A percentile compares a stretch with the other conserved stretches of the same genome.
Conservation (phyloP, 1,284 basidiomycete genomes). For the Austroboletus rostrupii region DNA sequence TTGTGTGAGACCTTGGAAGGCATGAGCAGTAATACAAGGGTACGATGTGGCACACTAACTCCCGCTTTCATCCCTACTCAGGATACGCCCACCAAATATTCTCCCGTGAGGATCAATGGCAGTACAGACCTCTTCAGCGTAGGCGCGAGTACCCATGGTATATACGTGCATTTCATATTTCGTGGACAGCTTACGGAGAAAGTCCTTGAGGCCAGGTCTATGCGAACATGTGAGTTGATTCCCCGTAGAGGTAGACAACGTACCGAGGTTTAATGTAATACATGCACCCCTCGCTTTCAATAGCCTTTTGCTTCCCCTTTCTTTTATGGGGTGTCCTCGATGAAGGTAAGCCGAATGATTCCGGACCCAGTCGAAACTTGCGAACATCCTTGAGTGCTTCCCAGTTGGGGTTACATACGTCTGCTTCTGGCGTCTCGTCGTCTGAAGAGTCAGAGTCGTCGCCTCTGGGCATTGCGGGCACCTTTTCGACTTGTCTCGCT, state of each 20-base stretch:
- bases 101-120: slow-evolving; percentile 88
- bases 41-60: slow-evolving; percentile 50
- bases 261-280: slow-evolving; percentile 97
- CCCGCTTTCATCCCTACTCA: slow-evolving; percentile 94
- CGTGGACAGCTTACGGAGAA: slow-evolving; percentile 67
- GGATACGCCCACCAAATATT: slow-evolving; percentile 83
- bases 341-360: slow-evolving; percentile 58
- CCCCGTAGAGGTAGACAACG: slow-evolving; percentile 24
- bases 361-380: slow-evolving; percentile 82
- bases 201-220: slow-evolving; percentile 84
- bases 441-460: slow-evolving; percentile 36
- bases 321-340: slow-evolving; percentile 24
- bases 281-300: slow-evolving; percentile 79
- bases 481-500: slow-evolving; percentile 40
- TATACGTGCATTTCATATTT: slow-evolving; percentile 99
- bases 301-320: slow-evolving; percentile 57
- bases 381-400: slow-evolving; percentile 84
- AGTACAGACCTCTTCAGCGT: slow-evolving; percentile 92
- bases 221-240: slow-evolving; percentile 14
- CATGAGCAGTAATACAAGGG: slow-evolving; percentile 7
- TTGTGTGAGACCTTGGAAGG: slow-evolving; percentile 67
- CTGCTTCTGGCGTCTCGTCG: slow-evolving; percentile 38
- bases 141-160: slow-evolving; percentile 97
- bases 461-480: slow-evolving; percentile 25
- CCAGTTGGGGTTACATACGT: slow-evolving; percentile 84